These are phyloP conservation scores for Planoprotostelium fungivorum DNA, from an alignment of 78 protist genomes.

Conservation along the genomic window DNA sequence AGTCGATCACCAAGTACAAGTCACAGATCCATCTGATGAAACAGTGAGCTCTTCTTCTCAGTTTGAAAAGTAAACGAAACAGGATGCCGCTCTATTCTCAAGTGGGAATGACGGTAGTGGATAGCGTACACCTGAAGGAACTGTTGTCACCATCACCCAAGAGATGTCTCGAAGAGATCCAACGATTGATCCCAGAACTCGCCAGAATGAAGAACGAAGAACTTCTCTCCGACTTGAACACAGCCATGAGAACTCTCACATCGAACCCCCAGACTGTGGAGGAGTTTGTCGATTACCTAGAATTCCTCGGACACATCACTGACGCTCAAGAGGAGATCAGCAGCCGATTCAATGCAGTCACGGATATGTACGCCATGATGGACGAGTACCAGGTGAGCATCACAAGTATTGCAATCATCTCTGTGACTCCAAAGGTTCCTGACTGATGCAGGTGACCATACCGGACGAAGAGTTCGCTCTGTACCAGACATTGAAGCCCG, in stretches of 20 bases:
- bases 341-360: background rate
- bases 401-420: background rate
- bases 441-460: background rate
- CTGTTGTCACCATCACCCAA: slow-evolving; percentile 19
- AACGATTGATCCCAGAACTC: slow-evolving; percentile 20
- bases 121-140: slow-evolving; percentile 3
- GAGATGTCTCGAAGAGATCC: slow-evolving; percentile 21
- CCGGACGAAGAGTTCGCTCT: slow-evolving; percentile 4
- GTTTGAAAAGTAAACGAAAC: background rate
- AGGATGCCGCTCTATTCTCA: background rate
- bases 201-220: slow-evolving; percentile 4
- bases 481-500: background rate
- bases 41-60: background rate
- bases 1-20: slow-evolving; percentile 5
- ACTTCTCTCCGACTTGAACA: background rate
- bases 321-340: slow-evolving; percentile 7
- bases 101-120: slow-evolving; percentile 10
- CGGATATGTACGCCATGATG: slow-evolving; percentile 30
- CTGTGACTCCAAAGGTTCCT: no score
- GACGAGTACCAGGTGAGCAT: background rate
- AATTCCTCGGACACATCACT: background rate
- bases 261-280: slow-evolving; percentile 11
- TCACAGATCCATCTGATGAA: background rate
- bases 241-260: background rate
- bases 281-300: slow-evolving; percentile 15